Conservation (phyloP, 2,329 filamentous ascomycete genomes). For the Scolecobasidium constrictum region DNA sequence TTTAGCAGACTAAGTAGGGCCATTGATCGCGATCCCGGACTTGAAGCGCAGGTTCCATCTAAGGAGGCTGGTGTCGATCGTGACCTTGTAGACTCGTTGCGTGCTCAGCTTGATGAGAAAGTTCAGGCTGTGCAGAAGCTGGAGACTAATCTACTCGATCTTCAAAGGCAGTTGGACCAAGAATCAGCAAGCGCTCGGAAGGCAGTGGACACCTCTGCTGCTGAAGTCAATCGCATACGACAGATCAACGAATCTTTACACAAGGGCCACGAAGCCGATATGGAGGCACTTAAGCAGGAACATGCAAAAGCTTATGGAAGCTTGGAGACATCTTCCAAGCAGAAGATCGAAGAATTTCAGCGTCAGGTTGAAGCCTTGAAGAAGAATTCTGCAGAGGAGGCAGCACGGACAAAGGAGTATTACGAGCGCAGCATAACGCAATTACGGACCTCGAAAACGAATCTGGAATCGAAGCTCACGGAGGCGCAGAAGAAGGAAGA, state of each 20-base stretch:
- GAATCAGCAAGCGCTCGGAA: slow-evolving; percentile 63
- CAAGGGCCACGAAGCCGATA: slow-evolving; percentile 56
- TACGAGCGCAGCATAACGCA: slow-evolving; percentile 12
- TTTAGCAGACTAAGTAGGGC: slow-evolving; percentile 75
- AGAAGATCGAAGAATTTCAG: slow-evolving; percentile 10
- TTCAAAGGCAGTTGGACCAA: slow-evolving; percentile 53
- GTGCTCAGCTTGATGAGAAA: slow-evolving; percentile 65
- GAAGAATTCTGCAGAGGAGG: slow-evolving; percentile 14
- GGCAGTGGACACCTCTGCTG: slow-evolving; percentile 40
- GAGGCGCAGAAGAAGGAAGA: slow-evolving; percentile 15
- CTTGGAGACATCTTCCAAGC: slow-evolving; percentile 21
- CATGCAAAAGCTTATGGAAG: slow-evolving; percentile 23
- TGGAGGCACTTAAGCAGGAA: slow-evolving; percentile 37
- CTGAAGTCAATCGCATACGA: slow-evolving; percentile 43
- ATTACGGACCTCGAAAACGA: slow-evolving; percentile 8
- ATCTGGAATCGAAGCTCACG: slow-evolving; percentile 3
- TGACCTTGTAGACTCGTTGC: slow-evolving; percentile 78
- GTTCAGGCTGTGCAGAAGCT: slow-evolving; percentile 47
- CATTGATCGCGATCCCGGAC: slow-evolving; percentile 80
- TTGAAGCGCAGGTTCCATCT: slow-evolving; percentile 75
- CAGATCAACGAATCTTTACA: slow-evolving; percentile 62
- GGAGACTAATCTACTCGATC: slow-evolving; percentile 42
- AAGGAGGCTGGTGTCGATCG: slow-evolving; percentile 89
- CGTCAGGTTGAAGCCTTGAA: slow-evolving; percentile 9
- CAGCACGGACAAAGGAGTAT: slow-evolving; percentile 14